Percentiles rank a stretch among this genome's conserved stretches.
These are phyloP conservation scores for Leucosporidium scottii DNA, from an alignment of 768 basidiomycete genomes.

Conservation along the genomic window DNA sequence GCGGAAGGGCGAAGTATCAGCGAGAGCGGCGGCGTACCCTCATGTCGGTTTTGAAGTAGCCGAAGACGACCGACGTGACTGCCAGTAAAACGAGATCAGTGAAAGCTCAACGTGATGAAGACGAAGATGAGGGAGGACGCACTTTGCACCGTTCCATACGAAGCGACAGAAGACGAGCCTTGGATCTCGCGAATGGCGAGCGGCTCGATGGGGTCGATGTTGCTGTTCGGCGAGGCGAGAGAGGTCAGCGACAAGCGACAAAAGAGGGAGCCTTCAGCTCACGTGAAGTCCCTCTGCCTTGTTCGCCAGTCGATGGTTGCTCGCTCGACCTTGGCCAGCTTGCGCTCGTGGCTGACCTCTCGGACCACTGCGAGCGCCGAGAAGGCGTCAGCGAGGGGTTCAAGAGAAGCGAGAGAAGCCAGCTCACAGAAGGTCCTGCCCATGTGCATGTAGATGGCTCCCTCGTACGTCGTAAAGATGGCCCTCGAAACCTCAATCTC, in stretches of 20 bases:
- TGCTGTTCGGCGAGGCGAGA: constrained; percentile 44
- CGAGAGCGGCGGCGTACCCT: constrained; percentile 35
- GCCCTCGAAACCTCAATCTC: constrained; percentile 77
- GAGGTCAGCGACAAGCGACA: background rate
- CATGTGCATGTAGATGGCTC: constrained; percentile 84
- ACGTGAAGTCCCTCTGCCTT: constrained; percentile 70
- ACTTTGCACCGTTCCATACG: constrained; percentile 55
- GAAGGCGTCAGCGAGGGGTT: constrained; percentile 19
- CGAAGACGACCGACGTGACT: constrained; percentile 65
- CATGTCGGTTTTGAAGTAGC: constrained; percentile 71
- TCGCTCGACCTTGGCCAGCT: constrained; percentile 60
- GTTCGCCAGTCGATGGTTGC: constrained; percentile 83
- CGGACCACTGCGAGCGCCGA: constrained; percentile 48
- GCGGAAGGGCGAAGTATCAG: background rate
- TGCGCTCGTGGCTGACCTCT: constrained; percentile 72
- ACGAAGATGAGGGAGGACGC: constrained; percentile 4
- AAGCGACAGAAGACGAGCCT: constrained; percentile 52
- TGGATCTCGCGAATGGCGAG: constrained; percentile 63
- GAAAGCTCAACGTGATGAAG: background rate
- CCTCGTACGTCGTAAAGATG: constrained; percentile 78
- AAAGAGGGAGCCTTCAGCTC: constrained; percentile 35
- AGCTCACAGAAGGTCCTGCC: constrained; percentile 55
- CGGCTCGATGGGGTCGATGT: constrained; percentile 70
- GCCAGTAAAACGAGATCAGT: constrained; percentile 43
- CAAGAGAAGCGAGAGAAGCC: too few relatives aligned